Conservation (phyloP, 345 rosid species). For the Gossypium ekmanianum region DNA sequence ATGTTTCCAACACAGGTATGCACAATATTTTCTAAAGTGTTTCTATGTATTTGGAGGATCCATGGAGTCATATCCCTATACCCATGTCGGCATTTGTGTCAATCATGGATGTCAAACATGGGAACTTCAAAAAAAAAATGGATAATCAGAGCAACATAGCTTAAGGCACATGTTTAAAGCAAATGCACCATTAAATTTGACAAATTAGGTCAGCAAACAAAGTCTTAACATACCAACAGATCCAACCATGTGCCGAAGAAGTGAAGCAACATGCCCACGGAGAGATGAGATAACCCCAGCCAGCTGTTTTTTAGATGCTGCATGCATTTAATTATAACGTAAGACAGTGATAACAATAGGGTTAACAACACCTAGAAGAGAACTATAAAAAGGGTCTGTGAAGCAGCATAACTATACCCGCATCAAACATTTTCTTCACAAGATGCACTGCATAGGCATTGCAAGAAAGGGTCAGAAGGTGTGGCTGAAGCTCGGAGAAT, state of each 20-base stretch:
- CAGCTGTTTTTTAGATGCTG: constrained; percentile 82
- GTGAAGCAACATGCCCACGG: constrained; percentile 71
- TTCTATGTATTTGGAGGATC: neutral
- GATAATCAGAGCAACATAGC: neutral
- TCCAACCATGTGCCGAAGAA: constrained; percentile 90
- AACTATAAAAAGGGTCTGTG: neutral
- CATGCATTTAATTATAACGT: constrained; percentile 15
- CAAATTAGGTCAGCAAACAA: neutral
- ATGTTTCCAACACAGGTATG: neutral
- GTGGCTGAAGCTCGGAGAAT: constrained; percentile 74
- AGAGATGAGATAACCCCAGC: constrained; percentile 64
- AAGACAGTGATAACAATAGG: neutral
- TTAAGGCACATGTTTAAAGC: neutral
- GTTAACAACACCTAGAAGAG: neutral
- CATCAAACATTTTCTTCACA: constrained; percentile 77
- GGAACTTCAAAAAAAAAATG: too few relatives aligned
- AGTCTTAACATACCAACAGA: constrained; percentile 63
- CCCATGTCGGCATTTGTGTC: neutral
- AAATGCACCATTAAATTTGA: neutral
- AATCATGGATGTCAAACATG: neutral
- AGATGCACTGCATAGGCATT: constrained; percentile 71
- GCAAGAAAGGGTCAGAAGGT: constrained; percentile 61
- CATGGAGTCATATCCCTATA: neutral
- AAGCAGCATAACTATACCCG: constrained; percentile 40
- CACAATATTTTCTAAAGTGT: neutral